These are phyloP conservation scores for Cymbopogon flexuosus DNA, from an alignment of 202 grass and related monocot species.

Conservation along the genomic window DNA sequence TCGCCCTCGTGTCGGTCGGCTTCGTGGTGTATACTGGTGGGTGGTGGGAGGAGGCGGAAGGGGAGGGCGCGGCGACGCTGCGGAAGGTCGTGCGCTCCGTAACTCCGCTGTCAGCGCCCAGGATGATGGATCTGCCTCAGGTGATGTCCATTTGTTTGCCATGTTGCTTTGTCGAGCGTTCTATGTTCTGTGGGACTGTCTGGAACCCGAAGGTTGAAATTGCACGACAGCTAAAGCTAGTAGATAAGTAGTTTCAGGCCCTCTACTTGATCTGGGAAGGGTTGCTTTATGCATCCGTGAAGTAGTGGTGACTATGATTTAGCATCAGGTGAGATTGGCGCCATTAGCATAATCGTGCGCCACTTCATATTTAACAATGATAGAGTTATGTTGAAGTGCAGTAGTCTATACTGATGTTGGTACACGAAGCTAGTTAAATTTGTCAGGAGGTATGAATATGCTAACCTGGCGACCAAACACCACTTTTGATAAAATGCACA, in stretches of 20 bases:
- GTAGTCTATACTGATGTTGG: neutral
- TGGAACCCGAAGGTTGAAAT: neutral
- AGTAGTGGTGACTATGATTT: neutral
- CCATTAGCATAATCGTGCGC: neutral
- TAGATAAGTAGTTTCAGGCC: constrained; percentile 2
- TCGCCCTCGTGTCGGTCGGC: constrained; percentile 34
- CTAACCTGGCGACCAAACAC: neutral
- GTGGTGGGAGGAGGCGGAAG: constrained; percentile 33
- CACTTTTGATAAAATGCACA: neutral
- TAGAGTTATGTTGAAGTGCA: neutral
- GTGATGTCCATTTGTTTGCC: constrained; percentile 29
- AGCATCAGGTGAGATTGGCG: neutral
- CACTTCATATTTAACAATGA: neutral
- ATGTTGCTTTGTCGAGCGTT: neutral
- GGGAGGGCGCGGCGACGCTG: constrained; percentile 36
- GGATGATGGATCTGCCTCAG: constrained; percentile 94
- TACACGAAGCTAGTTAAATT: neutral
- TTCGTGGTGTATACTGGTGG: constrained; percentile 46
- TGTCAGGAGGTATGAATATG: neutral
- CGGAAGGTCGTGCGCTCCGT: constrained; percentile 58
- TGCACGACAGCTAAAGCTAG: neutral
- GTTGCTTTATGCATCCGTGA: neutral
- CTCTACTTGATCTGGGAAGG: neutral
- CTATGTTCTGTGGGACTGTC: neutral
- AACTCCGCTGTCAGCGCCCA: constrained; percentile 64